phyloP scores from a whole-genome alignment of 2,329 filamentous ascomycete genomes.

The Diatrype stigma region DNA sequence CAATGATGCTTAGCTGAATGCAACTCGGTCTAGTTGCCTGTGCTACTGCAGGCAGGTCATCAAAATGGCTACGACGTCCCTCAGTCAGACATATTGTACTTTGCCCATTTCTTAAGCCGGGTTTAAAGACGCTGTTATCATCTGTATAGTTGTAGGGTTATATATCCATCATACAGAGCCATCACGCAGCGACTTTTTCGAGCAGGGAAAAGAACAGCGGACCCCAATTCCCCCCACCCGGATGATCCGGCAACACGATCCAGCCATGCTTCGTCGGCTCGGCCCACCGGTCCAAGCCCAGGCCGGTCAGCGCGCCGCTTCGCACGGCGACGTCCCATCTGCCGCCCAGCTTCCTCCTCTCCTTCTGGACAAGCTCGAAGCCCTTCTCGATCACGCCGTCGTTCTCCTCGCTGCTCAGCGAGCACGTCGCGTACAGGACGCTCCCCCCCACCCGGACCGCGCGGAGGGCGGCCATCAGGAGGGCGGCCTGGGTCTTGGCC shows the following conservation, averaged over 20 bases:
- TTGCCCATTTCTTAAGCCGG: too few species aligned
- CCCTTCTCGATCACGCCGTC: conserved; percentile 35
- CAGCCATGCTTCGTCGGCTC: conserved; percentile 32
- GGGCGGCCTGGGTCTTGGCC: conserved; percentile 28
- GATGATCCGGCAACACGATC: conserved; percentile 36
- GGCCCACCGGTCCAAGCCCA: conserved; percentile 20
- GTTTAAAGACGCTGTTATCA: too few species aligned
- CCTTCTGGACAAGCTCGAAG: conserved; percentile 29
- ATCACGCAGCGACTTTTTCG: conserved; percentile 27
- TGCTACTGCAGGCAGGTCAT: too few species aligned
- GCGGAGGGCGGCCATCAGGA: conserved; percentile 32
- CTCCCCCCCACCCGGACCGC: conserved; percentile 30
- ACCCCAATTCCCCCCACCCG: conserved; percentile 30
- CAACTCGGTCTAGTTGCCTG: too few species aligned
- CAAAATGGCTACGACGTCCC: too few species aligned
- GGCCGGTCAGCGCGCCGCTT: conserved; percentile 15
- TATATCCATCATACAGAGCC: too few species aligned
- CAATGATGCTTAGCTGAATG: too few species aligned
- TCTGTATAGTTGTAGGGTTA: too few species aligned
- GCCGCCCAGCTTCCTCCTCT: conserved; percentile 28
- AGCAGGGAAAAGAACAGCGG: conserved; percentile 36
- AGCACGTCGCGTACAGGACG: conserved; percentile 37
- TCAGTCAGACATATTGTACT: too few species aligned
- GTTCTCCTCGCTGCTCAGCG: conserved; percentile 35
- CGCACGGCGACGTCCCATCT: conserved; percentile 28